Evolutionary conservation across 768 basidiomycete genomes (phyloP).

Genomic region (Kwoniella sp.): DNA sequence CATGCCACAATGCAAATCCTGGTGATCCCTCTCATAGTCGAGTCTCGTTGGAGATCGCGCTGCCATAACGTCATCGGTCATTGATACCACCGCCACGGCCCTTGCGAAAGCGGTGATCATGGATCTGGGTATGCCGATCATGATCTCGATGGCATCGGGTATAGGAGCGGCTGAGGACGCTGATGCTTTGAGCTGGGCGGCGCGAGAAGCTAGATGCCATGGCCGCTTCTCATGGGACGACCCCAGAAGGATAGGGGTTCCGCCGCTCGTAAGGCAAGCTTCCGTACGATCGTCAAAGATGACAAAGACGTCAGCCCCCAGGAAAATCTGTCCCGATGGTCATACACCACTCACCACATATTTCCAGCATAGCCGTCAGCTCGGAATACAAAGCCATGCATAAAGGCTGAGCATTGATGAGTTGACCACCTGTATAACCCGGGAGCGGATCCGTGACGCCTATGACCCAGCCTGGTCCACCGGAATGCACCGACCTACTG

Average conservation of each 20-base stretch:
- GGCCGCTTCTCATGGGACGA: background rate
- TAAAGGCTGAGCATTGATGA: constrained; percentile 9
- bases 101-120: background rate
- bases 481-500: background rate
- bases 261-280: constrained; percentile 12
- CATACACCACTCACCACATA: constrained; percentile 10
- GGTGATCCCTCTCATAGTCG: background rate
- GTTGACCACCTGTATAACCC: constrained; percentile 8
- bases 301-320: background rate
- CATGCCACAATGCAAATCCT: too few species aligned
- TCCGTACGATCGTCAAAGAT: background rate
- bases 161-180: background rate
- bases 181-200: background rate
- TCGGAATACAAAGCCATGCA: constrained; percentile 5
- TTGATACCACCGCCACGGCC: background rate
- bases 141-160: constrained; percentile 1
- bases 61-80: background rate
- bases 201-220: background rate
- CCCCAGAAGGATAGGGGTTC: background rate
- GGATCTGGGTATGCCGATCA: constrained; percentile 4
- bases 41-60: background rate
- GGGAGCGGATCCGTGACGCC: constrained; percentile 2
- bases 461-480: constrained; percentile 13
- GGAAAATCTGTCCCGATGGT: background rate
- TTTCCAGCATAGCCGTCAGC: constrained; percentile 9